Base-by-base conservation (phyloP, 352 stramenopile species). In the Phytophthora podocarpi region DNA sequence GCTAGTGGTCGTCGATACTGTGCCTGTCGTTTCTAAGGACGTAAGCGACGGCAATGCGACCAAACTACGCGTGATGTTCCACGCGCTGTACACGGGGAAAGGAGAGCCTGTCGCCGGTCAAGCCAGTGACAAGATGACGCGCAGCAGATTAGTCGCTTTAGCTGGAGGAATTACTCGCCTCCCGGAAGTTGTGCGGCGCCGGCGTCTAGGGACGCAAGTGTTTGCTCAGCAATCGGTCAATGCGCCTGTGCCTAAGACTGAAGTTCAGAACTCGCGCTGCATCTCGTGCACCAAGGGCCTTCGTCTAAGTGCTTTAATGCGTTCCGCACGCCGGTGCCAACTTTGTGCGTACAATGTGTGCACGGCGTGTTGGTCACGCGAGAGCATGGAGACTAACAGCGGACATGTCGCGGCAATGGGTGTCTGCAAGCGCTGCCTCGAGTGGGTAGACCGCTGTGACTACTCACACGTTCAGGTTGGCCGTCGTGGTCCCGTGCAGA, bases 261-360 rank as follows among this genome's bases (percentile, higher is more conserved):
- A 68, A 26, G 48, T 34, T 28, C 67, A 66, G 35, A 85, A 82
- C 35, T 51, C 60, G 12, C 54, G 59, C 30, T 86, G 77, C 32
- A 76, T 76, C 26, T 72, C 71, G 47, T 86, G 76, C 40, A 84
- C 76, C 1, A 81, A 79, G 43, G 62, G 61, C 1, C 48, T 86
- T 23, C 63, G 61, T 15, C 30, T 85, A 20, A 67, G 61, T 42
- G 42, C 60, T 0, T 52, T 78, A 41, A 63, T 71, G 39, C 48
- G 60, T 11, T 28, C 6, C 11, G 48, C 63, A 4, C 50, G 51
- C 1, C 75, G 70, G 5, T 85, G 76, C 18, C 61, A 80, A 13
- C 54, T 86, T 5, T 86, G 76, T 30, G 68, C 62, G 12, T 82
- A 84, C 65, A 71, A 71, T 27, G 74, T 83, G 9, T 86, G 76